phyloP scores from a whole-genome alignment of 139 green algal genomes.

The Closterium sp. region DNA sequence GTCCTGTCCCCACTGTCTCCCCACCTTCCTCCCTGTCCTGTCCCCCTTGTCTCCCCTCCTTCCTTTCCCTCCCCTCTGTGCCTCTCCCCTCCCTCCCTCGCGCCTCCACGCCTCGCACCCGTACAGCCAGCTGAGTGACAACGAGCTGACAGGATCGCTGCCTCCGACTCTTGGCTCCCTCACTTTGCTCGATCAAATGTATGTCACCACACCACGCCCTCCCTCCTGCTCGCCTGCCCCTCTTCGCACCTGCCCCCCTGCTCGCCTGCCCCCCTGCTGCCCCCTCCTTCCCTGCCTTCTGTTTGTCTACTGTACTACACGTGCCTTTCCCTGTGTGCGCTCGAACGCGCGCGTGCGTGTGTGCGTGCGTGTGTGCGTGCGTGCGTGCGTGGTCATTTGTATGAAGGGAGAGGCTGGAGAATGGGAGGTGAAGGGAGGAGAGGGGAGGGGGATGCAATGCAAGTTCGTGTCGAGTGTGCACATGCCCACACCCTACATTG shows the following conservation, averaged over 20 bases:
- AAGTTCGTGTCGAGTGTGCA: too few relatives aligned
- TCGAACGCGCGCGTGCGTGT: too few relatives aligned
- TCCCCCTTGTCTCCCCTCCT: not conserved
- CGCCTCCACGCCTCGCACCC: not conserved
- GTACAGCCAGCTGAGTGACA: not conserved
- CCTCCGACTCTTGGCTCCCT: not conserved
- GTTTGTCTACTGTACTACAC: not conserved
- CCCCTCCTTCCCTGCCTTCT: too few relatives aligned
- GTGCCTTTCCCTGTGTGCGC: not conserved
- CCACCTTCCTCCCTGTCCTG: too few relatives aligned
- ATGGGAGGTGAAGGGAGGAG: too few relatives aligned
- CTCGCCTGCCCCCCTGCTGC: too few relatives aligned
- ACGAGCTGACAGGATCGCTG: not conserved
- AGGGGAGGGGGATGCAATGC: too few relatives aligned
- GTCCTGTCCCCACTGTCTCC: too few relatives aligned
- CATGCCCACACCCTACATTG: too few relatives aligned
- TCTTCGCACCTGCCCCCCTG: not conserved
- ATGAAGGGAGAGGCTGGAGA: too few relatives aligned
- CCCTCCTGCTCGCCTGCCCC: not conserved
- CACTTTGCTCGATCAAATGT: not conserved
- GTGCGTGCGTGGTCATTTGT: too few relatives aligned
- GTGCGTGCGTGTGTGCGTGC: too few relatives aligned
- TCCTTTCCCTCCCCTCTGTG: not conserved
- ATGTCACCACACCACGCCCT: not conserved
- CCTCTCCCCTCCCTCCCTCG: not conserved